Conservation (phyloP, 2,329 filamentous ascomycete species). For the Fusarium devonianum region DNA sequence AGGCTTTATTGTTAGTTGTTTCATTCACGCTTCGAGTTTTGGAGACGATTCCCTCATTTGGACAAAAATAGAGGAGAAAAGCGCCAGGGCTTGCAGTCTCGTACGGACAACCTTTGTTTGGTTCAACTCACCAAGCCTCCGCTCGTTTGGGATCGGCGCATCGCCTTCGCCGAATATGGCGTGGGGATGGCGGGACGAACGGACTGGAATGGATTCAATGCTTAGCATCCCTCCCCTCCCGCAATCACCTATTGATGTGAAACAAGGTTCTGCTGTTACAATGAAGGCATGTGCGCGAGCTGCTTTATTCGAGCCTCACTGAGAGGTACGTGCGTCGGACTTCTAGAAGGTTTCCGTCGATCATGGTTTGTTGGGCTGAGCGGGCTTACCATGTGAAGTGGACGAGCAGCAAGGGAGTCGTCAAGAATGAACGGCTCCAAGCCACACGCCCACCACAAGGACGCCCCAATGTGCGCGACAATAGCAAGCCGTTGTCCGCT, state of each 20-base stretch:
- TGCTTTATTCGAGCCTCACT: conserved; percentile 16
- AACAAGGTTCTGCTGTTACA: conserved; percentile 4
- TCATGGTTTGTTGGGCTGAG: conserved; percentile 4
- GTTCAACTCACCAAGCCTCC: conserved; percentile 31
- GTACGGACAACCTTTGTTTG: conserved; percentile 22
- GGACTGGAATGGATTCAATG: conserved; percentile 30
- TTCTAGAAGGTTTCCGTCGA: conserved; percentile 30
- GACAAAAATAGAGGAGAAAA: conserved; percentile 29
- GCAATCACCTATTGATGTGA: conserved; percentile 5
- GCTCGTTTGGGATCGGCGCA: conserved; percentile 26
- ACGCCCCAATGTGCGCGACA: conserved; percentile 13
- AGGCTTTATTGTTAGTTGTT: conserved; percentile 36
- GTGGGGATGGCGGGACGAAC: conserved; percentile 28
- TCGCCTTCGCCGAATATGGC: conserved; percentile 39
- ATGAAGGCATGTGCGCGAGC: conserved; percentile 13
- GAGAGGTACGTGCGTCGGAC: conserved; percentile 23
- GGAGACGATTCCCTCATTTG: conserved; percentile 24
- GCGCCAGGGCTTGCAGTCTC: conserved; percentile 20
- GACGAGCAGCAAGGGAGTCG: conserved; percentile 1
- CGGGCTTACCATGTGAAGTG: conserved; percentile 2
- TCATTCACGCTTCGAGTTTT: conserved; percentile 35
- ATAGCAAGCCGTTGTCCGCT: conserved; percentile 9
- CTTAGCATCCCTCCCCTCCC: conserved; percentile 15
- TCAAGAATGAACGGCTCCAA: conserved; percentile 15
- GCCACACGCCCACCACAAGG: conserved; percentile 18